A percentile compares a stretch with the other conserved stretches of the same genome.
Conservation (phyloP, 2,329 filamentous ascomycete genomes). For the Trichoderma sp. region DNA sequence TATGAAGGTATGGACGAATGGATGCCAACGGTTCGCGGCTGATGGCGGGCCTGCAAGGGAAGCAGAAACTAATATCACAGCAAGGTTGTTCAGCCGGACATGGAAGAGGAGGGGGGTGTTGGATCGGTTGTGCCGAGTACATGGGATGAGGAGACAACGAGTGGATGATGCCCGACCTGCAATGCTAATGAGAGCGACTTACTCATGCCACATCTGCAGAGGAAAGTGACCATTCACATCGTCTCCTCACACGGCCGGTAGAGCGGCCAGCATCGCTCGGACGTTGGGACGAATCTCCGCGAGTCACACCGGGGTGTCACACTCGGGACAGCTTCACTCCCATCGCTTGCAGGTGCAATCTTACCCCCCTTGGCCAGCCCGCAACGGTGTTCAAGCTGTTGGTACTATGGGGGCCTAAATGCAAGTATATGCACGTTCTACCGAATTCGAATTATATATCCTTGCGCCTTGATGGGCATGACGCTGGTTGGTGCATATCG, state of each 20-base stretch:
- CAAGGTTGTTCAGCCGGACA: not conserved
- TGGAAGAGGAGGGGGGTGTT: constrained; percentile 3
- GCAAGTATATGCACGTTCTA: constrained; percentile 1
- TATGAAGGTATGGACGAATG: not conserved
- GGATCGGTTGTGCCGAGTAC: not conserved
- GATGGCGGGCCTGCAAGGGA: constrained; percentile 1
- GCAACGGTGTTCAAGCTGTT: not conserved
- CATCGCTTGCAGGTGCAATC: not conserved
- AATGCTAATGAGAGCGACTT: not conserved
- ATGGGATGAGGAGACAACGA: not conserved
- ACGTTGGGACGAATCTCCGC: not conserved
- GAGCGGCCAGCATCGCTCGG: not conserved
- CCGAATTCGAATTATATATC: not conserved
- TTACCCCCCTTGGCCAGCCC: not conserved
- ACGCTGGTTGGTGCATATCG: not conserved
- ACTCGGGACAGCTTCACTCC: not conserved
- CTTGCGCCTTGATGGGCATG: not conserved
- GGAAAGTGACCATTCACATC: not conserved
- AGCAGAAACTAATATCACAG: not conserved
- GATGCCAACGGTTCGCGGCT: constrained; percentile 13
- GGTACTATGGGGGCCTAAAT: not conserved
- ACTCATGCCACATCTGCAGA: not conserved
- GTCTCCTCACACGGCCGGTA: not conserved
- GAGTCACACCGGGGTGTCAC: constrained; percentile 1
- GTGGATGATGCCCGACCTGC: not conserved